Conservation (phyloP, 495 filamentous ascomycete species). For the Annulohypoxylon maeteangense region DNA sequence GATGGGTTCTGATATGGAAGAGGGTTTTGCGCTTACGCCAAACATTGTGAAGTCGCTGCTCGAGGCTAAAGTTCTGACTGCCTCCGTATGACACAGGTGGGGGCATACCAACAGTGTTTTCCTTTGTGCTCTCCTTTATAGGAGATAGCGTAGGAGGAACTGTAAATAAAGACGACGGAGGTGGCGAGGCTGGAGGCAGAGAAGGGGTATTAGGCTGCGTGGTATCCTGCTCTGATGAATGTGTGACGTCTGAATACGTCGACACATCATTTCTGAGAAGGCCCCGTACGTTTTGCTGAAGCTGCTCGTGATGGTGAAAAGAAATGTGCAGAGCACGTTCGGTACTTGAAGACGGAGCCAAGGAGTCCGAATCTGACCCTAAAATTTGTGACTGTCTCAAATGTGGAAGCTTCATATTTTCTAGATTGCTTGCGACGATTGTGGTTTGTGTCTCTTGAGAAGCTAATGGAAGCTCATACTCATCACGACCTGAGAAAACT, state of each 20-base stretch:
- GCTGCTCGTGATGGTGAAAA: constrained; percentile 12
- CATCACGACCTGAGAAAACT: constrained; percentile 42
- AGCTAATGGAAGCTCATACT: constrained; percentile 12
- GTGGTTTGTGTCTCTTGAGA: constrained; percentile 48
- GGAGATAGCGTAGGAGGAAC: constrained; percentile 5
- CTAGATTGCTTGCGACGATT: constrained; percentile 23
- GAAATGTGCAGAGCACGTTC: constrained; percentile 38
- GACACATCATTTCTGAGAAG: not conserved
- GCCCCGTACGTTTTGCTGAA: constrained; percentile 6
- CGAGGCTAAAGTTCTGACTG: constrained; percentile 20
- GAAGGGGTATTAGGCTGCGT: constrained; percentile 9
- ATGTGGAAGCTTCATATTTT: constrained; percentile 17
- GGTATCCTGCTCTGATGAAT: not conserved
- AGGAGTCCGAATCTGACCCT: constrained; percentile 33
- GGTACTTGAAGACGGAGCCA: constrained; percentile 41
- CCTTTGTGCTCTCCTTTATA: not conserved
- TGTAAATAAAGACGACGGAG: not conserved
- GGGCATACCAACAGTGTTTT: not conserved
- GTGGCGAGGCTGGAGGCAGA: constrained; percentile 1
- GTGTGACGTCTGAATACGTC: constrained; percentile 7
- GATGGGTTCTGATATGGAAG: not conserved
- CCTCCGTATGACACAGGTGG: not conserved
- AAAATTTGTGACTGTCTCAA: not conserved
- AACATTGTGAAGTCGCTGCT: constrained; percentile 38
- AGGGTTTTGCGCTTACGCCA: constrained; percentile 42